phyloP scores from a whole-genome alignment of 2,329 filamentous ascomycete species.

The Cytospora paraplurivora region DNA sequence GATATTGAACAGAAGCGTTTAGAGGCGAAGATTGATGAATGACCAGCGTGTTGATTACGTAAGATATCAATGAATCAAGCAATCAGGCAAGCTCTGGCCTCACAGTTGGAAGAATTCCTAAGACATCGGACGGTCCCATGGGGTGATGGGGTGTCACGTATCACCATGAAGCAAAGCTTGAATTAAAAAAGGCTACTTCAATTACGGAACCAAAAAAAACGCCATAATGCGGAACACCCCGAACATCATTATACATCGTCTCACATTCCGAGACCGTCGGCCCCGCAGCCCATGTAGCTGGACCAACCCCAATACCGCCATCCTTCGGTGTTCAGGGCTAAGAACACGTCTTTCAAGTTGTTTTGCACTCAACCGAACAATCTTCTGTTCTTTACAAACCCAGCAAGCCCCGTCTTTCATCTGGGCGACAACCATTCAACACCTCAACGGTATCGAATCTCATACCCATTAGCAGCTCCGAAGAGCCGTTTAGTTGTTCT shows the following conservation, averaged over 20 bases:
- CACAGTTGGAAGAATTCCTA: no score
- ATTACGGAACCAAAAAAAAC: not conserved
- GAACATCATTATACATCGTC: not conserved
- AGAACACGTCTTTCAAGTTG: not conserved
- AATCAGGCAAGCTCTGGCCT: no score
- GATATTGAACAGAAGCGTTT: not conserved
- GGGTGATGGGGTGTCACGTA: not conserved
- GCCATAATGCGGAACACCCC: not conserved
- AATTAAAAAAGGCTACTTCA: not conserved
- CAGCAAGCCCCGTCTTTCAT: not conserved
- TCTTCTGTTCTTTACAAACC: not conserved
- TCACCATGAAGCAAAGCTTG: not conserved
- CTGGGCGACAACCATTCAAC: not conserved
- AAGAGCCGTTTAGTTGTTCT: conserved; percentile 44
- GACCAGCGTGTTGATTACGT: not conserved
- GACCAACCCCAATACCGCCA: not conserved
- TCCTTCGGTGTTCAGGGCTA: not conserved
- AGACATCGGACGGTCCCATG: not conserved
- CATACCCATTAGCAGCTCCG: not conserved
- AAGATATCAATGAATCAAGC: not conserved
- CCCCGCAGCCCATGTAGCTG: not conserved
- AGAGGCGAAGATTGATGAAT: not conserved
- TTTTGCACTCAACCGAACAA: not conserved
- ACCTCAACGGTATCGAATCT: not conserved
- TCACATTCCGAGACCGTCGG: not conserved